phyloP scores from a whole-genome alignment of 1,139 yeast species.

The Magnusiomyces paraingens region DNA sequence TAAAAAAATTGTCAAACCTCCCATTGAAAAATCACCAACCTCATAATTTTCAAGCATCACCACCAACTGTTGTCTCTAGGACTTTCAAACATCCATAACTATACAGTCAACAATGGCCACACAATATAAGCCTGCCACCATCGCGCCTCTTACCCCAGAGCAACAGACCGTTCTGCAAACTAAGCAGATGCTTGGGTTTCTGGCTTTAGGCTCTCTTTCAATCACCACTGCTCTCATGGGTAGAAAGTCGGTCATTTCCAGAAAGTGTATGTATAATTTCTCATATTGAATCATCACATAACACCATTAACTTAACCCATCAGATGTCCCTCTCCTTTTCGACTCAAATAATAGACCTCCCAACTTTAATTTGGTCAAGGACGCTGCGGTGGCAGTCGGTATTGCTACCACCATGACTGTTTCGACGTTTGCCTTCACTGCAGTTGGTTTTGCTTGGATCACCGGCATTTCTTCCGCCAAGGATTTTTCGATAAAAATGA shows the following conservation, averaged over 20 bases:
- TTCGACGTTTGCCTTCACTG: constrained; percentile 63
- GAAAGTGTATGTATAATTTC: constrained; percentile 49
- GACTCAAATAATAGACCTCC: constrained; percentile 88
- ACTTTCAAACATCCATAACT: too few relatives aligned
- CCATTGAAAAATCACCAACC: too few relatives aligned
- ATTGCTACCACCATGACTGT: constrained; percentile 73
- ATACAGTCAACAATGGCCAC: too few relatives aligned
- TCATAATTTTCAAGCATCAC: too few relatives aligned
- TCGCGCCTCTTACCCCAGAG: constrained; percentile 4
- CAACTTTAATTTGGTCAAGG: constrained; percentile 67
- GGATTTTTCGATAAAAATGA: constrained; percentile 71
- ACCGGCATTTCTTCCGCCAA: constrained; percentile 59
- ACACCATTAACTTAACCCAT: not conserved
- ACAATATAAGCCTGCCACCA: not conserved
- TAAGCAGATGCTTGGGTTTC: constrained; percentile 64
- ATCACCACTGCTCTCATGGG: constrained; percentile 69
- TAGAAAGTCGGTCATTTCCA: constrained; percentile 61
- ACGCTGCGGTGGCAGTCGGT: constrained; percentile 82
- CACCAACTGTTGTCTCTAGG: too few relatives aligned
- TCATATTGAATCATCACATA: too few relatives aligned
- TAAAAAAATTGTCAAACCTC: too few relatives aligned
- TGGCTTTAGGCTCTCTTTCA: constrained; percentile 67
- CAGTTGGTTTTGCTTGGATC: constrained; percentile 76
- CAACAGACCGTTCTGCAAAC: constrained; percentile 11
- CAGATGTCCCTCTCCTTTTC: constrained; percentile 64